Conservation (phyloP, 2,329 filamentous ascomycete species). For the Pseudogymnoascus sp. region DNA sequence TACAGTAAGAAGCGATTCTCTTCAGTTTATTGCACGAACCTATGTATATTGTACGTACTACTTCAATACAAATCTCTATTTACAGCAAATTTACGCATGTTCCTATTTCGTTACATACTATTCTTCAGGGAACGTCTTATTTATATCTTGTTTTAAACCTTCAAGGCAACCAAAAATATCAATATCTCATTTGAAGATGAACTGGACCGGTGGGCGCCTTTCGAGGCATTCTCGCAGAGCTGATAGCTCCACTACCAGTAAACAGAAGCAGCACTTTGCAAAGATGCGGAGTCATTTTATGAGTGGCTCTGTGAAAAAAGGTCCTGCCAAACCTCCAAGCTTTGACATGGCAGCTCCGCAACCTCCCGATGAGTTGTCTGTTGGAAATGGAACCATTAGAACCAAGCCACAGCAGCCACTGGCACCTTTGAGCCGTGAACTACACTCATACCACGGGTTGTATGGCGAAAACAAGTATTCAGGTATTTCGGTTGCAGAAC, state of each 20-base stretch:
- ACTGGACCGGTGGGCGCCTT: conserved; percentile 42
- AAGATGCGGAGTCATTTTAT: conserved; percentile 31
- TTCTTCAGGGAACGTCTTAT: background rate
- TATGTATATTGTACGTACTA: background rate
- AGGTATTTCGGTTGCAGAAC: background rate
- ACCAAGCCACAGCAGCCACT: background rate
- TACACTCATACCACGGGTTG: background rate
- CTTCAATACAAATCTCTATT: background rate
- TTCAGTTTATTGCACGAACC: background rate
- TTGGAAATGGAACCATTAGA: background rate
- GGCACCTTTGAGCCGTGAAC: background rate
- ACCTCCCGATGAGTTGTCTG: background rate
- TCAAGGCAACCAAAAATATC: background rate
- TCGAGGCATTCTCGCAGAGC: conserved; percentile 33
- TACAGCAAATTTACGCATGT: background rate
- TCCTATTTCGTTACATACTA: background rate
- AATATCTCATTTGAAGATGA: conserved; percentile 30
- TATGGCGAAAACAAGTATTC: background rate
- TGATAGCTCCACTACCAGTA: conserved; percentile 29
- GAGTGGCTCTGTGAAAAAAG: conserved; percentile 24
- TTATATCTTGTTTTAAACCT: background rate
- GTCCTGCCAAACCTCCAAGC: conserved; percentile 21
- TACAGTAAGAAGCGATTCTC: background rate
- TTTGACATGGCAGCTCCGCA: conserved; percentile 12
- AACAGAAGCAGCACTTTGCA: conserved; percentile 41